These are phyloP conservation scores for Bothriochloa decipiens DNA, from an alignment of 176 grass and related monocot species.

Conservation along the genomic window DNA sequence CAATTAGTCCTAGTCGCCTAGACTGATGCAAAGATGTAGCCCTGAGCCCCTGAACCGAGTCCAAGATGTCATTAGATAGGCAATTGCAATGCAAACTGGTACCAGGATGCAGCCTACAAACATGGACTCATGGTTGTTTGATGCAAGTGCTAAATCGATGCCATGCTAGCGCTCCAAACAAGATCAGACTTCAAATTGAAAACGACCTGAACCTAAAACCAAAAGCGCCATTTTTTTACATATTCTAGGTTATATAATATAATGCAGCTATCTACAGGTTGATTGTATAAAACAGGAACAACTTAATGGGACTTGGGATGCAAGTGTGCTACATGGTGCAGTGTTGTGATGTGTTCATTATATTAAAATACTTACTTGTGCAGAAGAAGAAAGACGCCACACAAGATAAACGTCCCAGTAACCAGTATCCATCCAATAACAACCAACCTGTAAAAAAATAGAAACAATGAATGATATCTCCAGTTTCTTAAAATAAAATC, in stretches of 20 bases:
- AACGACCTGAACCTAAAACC: neutral
- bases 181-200: neutral
- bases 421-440: conserved; percentile 93
- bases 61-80: conserved; percentile 15
- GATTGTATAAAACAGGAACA: neutral
- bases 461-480: neutral
- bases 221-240: neutral
- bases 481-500: neutral
- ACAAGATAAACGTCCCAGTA: conserved; percentile 87
- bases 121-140: neutral
- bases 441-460: conserved; percentile 69
- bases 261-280: neutral
- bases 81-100: conserved; percentile 13
- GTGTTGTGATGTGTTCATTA: neutral
- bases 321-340: neutral
- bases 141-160: neutral
- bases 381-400: conserved; percentile 85
- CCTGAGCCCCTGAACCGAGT: neutral
- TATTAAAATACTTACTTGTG: conserved; percentile 74
- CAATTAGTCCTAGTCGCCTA: neutral
- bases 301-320: neutral
- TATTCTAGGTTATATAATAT: neutral
- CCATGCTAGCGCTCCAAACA: neutral
- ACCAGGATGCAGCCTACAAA: neutral
- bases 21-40: neutral